Evolutionary conservation across 805 yeast genomes (phyloP), one percentile per base, ranked within the genome.

Genomic region (Yamadazyma tumulicola): DNA sequence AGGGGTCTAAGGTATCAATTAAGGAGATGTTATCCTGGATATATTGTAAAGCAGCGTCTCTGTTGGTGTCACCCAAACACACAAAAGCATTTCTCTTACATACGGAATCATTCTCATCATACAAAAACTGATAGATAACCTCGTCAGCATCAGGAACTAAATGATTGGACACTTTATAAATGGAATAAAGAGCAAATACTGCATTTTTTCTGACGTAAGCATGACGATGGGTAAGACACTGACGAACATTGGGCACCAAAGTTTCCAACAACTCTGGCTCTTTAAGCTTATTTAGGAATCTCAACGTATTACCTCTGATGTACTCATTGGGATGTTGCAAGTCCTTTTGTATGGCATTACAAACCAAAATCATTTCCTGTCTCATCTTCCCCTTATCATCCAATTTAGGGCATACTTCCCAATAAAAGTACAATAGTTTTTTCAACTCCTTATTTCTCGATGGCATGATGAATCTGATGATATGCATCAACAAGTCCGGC

Each of bases 171-270:
- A 83, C 89, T 55, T 79, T 72, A 60, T 75, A 84, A 48, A 93
- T 85, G 16, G 95, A 79, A 50, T 74, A 77, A 39, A 93, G 77
- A 26, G 97, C 95, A 61, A 91, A 82, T 15, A 87, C 89, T 5
- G 98, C 98, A 57, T 93, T 91, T 61, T 93, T 93, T 57, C 99
- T 81, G 43, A 93, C 98, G 54, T 94, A 93, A 7, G 97, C 95
- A 62, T 93, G 97, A 48, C 98, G 83, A 64, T 93, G 96, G 48
- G 86, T 95, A 49, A 94, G 70, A 66, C 97, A 88, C 39, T 79
- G 78, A 52, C 96, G 78, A 29, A 88, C 89, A 26, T 93, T 81
- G 19, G 97, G 96, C 26, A 93, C 93, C 61, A 93, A 74, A 34
- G 97, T 95, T 64, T 94, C 98, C 55, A 93, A 74, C 45, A 93